Conservation (phyloP, 495 filamentous ascomycete species). For the Extremus antarcticus region DNA sequence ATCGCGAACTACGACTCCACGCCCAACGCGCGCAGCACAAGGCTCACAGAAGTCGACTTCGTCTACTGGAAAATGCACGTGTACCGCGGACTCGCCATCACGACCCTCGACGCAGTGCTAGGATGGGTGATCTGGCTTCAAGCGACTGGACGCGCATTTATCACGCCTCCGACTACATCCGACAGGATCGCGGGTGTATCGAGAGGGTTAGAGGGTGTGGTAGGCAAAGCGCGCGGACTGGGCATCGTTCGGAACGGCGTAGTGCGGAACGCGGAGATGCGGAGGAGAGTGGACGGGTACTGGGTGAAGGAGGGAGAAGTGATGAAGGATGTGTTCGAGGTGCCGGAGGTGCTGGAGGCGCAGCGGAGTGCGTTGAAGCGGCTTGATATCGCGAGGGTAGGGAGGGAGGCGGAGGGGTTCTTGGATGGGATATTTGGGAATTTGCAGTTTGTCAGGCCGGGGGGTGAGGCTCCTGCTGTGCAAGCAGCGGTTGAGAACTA, state of each 20-base stretch:
- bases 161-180: slow-evolving; percentile 38
- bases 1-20: slow-evolving; percentile 50
- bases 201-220: slow-evolving; percentile 35
- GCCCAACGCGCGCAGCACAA: slow-evolving; percentile 45
- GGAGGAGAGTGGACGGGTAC: slow-evolving; percentile 45
- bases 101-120: slow-evolving; percentile 48
- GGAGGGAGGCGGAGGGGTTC: slow-evolving; percentile 41
- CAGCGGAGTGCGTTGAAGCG: slow-evolving; percentile 40
- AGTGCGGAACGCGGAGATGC: slow-evolving; percentile 43
- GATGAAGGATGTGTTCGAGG: slow-evolving; percentile 33
- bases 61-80: slow-evolving; percentile 59
- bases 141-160: slow-evolving; percentile 62
- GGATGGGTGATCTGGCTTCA: slow-evolving; percentile 58
- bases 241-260: slow-evolving; percentile 49
- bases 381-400: slow-evolving; percentile 40
- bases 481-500: neutral
- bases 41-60: slow-evolving; percentile 47
- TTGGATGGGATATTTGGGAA: neutral
- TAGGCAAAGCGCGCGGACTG: slow-evolving; percentile 42
- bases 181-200: slow-evolving; percentile 39
- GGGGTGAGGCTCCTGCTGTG: neutral
- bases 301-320: slow-evolving; percentile 40
- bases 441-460: neutral
- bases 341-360: slow-evolving; percentile 45
- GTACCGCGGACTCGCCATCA: slow-evolving; percentile 48